These are phyloP conservation scores for Leccinellum albellum DNA, from an alignment of 768 basidiomycete species.

Conservation along the genomic window DNA sequence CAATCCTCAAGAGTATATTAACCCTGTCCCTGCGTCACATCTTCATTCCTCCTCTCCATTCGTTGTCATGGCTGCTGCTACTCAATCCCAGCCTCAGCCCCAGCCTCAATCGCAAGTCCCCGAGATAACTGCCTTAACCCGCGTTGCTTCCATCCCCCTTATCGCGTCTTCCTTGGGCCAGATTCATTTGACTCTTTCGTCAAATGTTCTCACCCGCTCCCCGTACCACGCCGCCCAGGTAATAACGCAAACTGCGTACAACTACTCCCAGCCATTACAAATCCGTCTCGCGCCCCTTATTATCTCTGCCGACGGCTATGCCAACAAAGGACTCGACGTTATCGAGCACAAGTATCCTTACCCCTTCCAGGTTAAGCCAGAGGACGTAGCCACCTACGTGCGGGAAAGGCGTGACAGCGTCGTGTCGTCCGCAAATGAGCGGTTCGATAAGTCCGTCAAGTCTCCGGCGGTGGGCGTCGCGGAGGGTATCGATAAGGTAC, in stretches of 20 bases:
- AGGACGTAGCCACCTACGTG: conserved; percentile 62
- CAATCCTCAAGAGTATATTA: conserved; percentile 21
- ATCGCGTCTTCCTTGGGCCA: conserved; percentile 61
- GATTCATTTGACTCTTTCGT: conserved; percentile 55
- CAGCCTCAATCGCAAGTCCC: conserved; percentile 32
- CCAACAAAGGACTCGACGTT: conserved; percentile 71
- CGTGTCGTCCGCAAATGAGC: conserved; percentile 53
- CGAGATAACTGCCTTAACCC: conserved; percentile 57
- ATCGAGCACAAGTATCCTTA: conserved; percentile 73
- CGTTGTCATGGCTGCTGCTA: conserved; percentile 35
- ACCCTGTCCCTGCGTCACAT: conserved; percentile 19
- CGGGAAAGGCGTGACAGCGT: conserved; percentile 54
- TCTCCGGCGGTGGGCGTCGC: conserved; percentile 60
- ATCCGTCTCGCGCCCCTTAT: conserved; percentile 63
- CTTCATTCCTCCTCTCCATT: conserved; percentile 3
- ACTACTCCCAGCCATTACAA: conserved; percentile 63
- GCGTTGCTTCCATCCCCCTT: conserved; percentile 72
- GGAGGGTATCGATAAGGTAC: conserved; percentile 69
- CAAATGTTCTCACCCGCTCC: conserved; percentile 57
- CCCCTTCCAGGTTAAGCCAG: conserved; percentile 70
- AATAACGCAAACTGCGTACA: conserved; percentile 56
- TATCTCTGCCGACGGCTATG: conserved; percentile 56
- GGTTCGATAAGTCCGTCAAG: conserved; percentile 62
- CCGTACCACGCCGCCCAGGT: conserved; percentile 65
- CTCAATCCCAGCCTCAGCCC: conserved; percentile 20